A percentile compares a stretch with the other conserved stretches of the same genome.
phyloP scores from a whole-genome alignment of 257 asterid species.

The Primulina tabacum region DNA sequence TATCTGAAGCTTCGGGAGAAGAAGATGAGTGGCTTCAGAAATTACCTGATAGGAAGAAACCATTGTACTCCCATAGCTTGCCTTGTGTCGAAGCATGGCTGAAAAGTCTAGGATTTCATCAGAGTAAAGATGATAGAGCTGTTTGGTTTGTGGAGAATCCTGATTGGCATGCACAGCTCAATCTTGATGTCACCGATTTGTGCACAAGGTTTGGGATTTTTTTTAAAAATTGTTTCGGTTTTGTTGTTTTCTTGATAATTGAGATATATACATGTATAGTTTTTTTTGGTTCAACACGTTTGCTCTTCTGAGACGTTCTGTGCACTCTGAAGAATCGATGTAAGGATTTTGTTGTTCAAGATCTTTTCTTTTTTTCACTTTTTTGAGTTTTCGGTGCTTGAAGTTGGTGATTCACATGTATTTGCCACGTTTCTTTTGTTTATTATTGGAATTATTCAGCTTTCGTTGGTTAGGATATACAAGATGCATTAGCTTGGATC shows the following conservation, averaged over 20 bases:
- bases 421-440: not conserved
- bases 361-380: constrained; percentile 7
- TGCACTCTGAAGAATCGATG: not conserved
- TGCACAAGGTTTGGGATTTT: constrained; percentile 55
- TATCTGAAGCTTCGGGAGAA: constrained; percentile 47
- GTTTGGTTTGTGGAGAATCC: constrained; percentile 82
- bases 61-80: constrained; percentile 88
- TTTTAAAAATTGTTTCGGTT: not conserved
- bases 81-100: constrained; percentile 97
- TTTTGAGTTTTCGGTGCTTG: constrained; percentile 1
- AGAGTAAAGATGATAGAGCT: constrained; percentile 85
- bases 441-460: not conserved
- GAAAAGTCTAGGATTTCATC: constrained; percentile 68
- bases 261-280: not conserved
- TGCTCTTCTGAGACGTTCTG: not conserved
- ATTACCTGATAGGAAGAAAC: constrained; percentile 81
- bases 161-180: constrained; percentile 85
- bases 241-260: not conserved
- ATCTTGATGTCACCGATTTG: constrained; percentile 86
- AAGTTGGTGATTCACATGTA: not conserved
- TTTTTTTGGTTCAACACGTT: not conserved
- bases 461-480: not conserved
- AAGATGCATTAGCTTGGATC: too few relatives aligned
- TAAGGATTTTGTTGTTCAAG: not conserved
- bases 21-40: constrained; percentile 85